Conservation (phyloP, 1,284 basidiomycete genomes). For the Calocybe gambosa region DNA sequence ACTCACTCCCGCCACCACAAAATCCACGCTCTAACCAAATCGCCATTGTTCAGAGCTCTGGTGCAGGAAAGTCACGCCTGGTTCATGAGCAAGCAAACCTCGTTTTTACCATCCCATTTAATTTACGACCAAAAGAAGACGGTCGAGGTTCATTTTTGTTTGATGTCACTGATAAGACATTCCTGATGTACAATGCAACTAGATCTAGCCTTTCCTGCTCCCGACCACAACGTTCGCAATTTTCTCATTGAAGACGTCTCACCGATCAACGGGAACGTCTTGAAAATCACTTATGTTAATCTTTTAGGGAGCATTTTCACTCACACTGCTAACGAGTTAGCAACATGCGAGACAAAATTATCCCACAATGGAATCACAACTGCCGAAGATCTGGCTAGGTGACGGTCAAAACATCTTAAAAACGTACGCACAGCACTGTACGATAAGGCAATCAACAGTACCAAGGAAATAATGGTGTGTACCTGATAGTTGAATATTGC, state of each 20-base stretch:
- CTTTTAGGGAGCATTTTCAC: not conserved
- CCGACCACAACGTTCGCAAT: not conserved
- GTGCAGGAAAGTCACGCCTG: constrained; percentile 5
- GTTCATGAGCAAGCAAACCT: constrained; percentile 3
- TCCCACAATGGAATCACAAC: not conserved
- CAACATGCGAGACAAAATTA: not conserved
- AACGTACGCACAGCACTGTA: not conserved
- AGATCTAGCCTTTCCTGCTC: not conserved
- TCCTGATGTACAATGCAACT: not conserved
- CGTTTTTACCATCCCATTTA: constrained; percentile 5
- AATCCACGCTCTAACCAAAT: not conserved
- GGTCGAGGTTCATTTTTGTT: not conserved
- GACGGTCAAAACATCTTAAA: not conserved
- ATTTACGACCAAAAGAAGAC: constrained; percentile 2
- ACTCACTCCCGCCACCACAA: not conserved
- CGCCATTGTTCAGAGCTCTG: constrained; percentile 9
- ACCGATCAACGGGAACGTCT: not conserved
- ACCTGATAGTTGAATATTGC: no score
- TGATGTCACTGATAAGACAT: not conserved
- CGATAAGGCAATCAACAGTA: not conserved
- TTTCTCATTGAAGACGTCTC: not conserved
- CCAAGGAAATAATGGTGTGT: not conserved
- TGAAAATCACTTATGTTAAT: not conserved
- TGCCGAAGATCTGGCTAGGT: not conserved
- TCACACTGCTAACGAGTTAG: not conserved